Conservation (phyloP, 257 asterid species). For the Solanum sejunctum region DNA sequence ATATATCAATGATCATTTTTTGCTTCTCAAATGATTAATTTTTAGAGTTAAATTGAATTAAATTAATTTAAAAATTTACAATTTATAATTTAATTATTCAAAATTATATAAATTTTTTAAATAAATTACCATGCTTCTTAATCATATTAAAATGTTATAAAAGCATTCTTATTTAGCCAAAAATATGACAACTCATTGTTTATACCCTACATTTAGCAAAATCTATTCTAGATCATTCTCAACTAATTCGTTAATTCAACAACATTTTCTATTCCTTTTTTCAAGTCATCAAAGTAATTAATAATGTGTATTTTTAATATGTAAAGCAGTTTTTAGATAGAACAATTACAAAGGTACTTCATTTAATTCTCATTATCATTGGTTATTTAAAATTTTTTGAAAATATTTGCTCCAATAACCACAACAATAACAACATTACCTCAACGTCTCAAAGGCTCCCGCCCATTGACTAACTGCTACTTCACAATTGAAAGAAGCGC, state of each 20-base stretch:
- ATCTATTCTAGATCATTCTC: not conserved
- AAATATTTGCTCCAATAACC: not conserved
- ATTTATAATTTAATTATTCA: not conserved
- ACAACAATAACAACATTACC: no score
- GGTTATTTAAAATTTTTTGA: not conserved
- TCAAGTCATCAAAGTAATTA: not conserved
- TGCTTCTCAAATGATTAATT: not conserved
- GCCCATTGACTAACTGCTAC: no score
- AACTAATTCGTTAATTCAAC: not conserved
- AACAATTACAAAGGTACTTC: not conserved
- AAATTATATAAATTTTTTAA: no score
- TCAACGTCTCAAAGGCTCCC: no score
- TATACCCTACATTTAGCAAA: not conserved
- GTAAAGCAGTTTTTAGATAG: not conserved
- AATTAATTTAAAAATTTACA: no score
- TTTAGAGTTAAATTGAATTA: not conserved
- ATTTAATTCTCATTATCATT: not conserved
- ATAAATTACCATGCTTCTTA: not conserved
- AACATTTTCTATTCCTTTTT: not conserved
- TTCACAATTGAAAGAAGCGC: no score
- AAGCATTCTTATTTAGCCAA: not conserved
- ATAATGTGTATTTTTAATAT: not conserved
- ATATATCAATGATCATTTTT: not conserved
- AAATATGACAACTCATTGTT: not conserved
- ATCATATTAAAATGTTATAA: no score